phyloP scores from a whole-genome alignment of 1,284 basidiomycete genomes.

The Laetiporus sulphureus region DNA sequence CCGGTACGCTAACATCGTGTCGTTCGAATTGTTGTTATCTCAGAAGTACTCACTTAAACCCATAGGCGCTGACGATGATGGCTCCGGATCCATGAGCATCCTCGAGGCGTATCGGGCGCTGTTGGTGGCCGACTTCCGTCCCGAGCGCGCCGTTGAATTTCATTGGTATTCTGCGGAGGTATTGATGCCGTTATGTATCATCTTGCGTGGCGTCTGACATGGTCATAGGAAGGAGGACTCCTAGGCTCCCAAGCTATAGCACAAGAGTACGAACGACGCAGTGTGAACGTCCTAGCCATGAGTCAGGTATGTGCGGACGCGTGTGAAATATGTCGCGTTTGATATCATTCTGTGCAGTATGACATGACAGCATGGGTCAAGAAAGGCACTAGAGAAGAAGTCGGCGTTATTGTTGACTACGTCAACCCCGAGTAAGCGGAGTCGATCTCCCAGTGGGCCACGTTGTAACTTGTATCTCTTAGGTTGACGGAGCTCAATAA shows the following conservation, averaged over 20 bases:
- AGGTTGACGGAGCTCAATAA: constrained; percentile 81
- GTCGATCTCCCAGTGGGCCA: not conserved
- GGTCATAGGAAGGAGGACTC: constrained; percentile 78
- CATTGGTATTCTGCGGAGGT: constrained; percentile 95
- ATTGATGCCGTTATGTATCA: constrained; percentile 9
- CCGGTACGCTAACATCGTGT: constrained; percentile 39
- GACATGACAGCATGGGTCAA: constrained; percentile 99
- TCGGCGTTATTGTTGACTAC: constrained; percentile 89
- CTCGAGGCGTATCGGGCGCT: constrained; percentile 86
- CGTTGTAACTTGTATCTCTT: constrained; percentile 13
- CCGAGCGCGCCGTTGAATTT: constrained; percentile 81
- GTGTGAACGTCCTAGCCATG: constrained; percentile 79
- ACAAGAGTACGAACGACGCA: constrained; percentile 60
- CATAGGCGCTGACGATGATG: constrained; percentile 77
- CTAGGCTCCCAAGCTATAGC: constrained; percentile 93
- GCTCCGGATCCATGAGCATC: constrained; percentile 88
- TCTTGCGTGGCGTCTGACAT: constrained; percentile 2
- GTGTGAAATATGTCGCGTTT: constrained; percentile 11
- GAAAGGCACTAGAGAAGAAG: constrained; percentile 77
- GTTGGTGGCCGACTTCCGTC: constrained; percentile 72
- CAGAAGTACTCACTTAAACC: constrained; percentile 6
- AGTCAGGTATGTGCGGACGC: constrained; percentile 61
- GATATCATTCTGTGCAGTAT: constrained; percentile 42
- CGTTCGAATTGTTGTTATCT: no score
- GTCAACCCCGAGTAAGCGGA: constrained; percentile 54